Conservation (phyloP, 371 early-diverging fungal species). For the Smittium culicis region DNA sequence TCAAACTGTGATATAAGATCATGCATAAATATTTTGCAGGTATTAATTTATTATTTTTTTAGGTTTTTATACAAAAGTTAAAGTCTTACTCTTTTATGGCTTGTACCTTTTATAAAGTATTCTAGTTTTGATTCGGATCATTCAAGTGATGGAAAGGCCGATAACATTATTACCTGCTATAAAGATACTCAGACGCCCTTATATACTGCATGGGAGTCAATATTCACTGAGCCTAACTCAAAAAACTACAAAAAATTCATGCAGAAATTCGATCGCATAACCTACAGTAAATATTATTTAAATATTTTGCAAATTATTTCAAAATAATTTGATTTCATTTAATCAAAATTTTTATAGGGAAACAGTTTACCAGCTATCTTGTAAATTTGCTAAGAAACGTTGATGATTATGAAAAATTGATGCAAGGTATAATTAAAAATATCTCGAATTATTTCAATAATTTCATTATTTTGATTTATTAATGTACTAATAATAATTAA, state of each 20-base stretch:
- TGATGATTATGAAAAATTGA: constrained; percentile 27
- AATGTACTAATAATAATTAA: too few species aligned
- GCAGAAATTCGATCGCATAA: constrained; percentile 2
- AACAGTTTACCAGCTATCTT: neutral
- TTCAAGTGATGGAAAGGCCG: neutral
- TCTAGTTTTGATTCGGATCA: neutral
- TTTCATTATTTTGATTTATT: too few species aligned
- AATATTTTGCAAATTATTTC: neutral
- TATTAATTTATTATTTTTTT: too few species aligned
- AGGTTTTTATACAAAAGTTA: too few species aligned
- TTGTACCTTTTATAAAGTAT: neutral
- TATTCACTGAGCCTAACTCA: constrained; percentile 1
- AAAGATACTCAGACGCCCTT: constrained; percentile 6
- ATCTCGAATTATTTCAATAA: too few species aligned
- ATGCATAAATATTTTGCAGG: constrained; percentile 80
- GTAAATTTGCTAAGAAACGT: neutral
- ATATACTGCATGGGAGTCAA: constrained; percentile 8
- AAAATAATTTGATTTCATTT: neutral
- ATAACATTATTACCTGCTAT: neutral
- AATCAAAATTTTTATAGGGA: neutral
- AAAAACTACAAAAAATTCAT: neutral
- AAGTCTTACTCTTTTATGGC: neutral
- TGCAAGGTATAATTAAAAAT: constrained; percentile 37
- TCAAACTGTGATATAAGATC: constrained; percentile 76
- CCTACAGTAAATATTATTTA: neutral